A percentile compares a stretch with the other conserved stretches of the same genome.
Conservation (phyloP, 2,329 filamentous ascomycete species). For the Colletotrichum echinochloae region DNA sequence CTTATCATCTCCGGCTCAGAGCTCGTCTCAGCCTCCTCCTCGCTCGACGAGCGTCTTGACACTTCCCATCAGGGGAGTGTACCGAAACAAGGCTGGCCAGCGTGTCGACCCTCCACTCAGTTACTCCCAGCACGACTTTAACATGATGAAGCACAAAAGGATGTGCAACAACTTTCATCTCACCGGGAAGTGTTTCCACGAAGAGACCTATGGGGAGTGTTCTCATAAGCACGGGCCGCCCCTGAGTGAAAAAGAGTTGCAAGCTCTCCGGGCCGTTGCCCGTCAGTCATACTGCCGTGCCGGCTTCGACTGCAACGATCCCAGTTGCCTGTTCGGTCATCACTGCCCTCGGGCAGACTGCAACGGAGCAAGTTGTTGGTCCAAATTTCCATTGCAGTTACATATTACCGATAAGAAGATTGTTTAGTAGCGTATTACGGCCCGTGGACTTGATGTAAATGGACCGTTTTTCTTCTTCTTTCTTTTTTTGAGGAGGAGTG, state of each 20-base stretch:
- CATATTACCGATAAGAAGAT: constrained; percentile 41
- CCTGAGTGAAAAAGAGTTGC: constrained; percentile 43
- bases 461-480: no score
- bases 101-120: constrained; percentile 46
- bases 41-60: not conserved
- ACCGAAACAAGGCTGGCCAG: constrained; percentile 45
- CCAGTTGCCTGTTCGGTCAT: constrained; percentile 43
- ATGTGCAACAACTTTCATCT: constrained; percentile 52
- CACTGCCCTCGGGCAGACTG: constrained; percentile 41
- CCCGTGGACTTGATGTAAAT: not conserved
- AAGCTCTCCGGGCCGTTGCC: constrained; percentile 48
- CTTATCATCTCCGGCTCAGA: not conserved
- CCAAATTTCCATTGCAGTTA: constrained; percentile 40
- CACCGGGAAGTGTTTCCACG: constrained; percentile 42
- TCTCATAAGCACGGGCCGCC: constrained; percentile 45
- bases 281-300: constrained; percentile 46
- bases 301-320: constrained; percentile 46
- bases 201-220: constrained; percentile 41
- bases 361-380: constrained; percentile 30
- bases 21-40: not conserved
- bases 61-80: constrained; percentile 8
- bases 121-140: constrained; percentile 42
- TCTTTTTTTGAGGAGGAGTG: no score
- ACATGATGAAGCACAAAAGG: constrained; percentile 46
- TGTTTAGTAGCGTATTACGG: not conserved